Percentiles rank a stretch among this genome's conserved stretches.
These are phyloP conservation scores for Nicotiana undulata DNA, from an alignment of 257 asterid genomes.

Conservation along the genomic window DNA sequence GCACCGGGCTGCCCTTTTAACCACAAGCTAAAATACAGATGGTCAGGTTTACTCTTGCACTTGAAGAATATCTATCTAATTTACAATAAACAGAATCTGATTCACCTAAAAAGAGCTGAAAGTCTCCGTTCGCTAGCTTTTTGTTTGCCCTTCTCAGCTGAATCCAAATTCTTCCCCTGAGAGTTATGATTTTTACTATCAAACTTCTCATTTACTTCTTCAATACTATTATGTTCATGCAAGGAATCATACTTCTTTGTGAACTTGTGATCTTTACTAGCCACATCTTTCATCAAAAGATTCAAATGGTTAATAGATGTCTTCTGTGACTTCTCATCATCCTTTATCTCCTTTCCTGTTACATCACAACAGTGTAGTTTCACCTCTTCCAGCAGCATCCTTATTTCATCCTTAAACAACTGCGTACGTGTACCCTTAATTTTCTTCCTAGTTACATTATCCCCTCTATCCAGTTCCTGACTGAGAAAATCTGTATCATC, in stretches of 20 bases:
- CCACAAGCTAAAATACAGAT: not conserved
- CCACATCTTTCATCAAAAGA: not conserved
- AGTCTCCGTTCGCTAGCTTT: not conserved
- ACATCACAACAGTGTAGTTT: not conserved
- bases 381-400: conserved; percentile 2
- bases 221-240: not conserved
- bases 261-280: not conserved
- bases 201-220: not conserved
- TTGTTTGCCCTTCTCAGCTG: not conserved
- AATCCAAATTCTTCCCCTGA: not conserved
- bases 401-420: not conserved
- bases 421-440: not conserved
- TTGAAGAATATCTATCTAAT: not conserved
- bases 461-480: not conserved
- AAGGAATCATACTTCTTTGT: not conserved
- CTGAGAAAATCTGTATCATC: not conserved
- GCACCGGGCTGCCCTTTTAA: no score
- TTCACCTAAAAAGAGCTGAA: conserved; percentile 19
- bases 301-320: conserved; percentile 8
- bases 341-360: not conserved
- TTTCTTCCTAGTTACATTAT: not conserved
- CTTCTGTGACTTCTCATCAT: not conserved
- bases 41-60: not conserved
- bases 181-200: not conserved
- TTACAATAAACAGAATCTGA: not conserved